Evolutionary conservation across 176 grass and related monocot genomes (phyloP), one percentile per base, ranked within the genome.

Genomic region (Hyparrhenia diplandra): DNA sequence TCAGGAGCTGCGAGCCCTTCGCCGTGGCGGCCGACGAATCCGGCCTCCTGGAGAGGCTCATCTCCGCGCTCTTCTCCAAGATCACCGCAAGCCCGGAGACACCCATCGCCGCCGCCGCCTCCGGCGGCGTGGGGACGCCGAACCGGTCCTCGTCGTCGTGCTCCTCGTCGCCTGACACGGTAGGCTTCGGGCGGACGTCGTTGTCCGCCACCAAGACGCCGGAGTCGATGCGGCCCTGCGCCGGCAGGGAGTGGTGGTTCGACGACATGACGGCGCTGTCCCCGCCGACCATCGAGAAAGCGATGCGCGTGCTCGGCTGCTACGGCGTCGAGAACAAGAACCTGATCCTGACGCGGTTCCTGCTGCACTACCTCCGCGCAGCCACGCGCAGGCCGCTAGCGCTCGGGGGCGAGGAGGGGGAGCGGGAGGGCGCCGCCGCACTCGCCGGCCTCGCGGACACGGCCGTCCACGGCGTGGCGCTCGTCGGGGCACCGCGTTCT

Each of bases 301-400:
- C 74, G 60, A 98, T 95, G 92, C 61, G 71, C 2, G 71, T 85
- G 41, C 82, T 98, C 49, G 92, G 92, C 67, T 86, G 88, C 68
- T 93, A 95, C 52, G 96, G 92, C 73, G 30, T 58, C 16, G 90
- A 98, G 35, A 98, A 98, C 86, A 98, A 77, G 83, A 95, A 95
- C 88, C 88, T 95, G 10, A 79, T 91, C 1, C 39, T 93, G 59
- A 98, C 96, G 8, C 89, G 90, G 76, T 98, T 98, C 83, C 64
- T 98, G 43, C 76, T 98, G 71, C 92, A 95, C 23, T 95, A 98
- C 85, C 86, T 98, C 74, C 91, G 87, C 65, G 73, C 78, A 2
- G 87, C 80, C 3, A 82, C 80, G 49, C 89, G 81, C 10, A 54
- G 58, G 52, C 76, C 76, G 41, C 73, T 40, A 29, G 23, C 17